Percentiles rank a stretch among this genome's conserved stretches.
These are phyloP conservation scores for Euphorbia corollata DNA, from an alignment of 441 rosid species.

Conservation along the genomic window DNA sequence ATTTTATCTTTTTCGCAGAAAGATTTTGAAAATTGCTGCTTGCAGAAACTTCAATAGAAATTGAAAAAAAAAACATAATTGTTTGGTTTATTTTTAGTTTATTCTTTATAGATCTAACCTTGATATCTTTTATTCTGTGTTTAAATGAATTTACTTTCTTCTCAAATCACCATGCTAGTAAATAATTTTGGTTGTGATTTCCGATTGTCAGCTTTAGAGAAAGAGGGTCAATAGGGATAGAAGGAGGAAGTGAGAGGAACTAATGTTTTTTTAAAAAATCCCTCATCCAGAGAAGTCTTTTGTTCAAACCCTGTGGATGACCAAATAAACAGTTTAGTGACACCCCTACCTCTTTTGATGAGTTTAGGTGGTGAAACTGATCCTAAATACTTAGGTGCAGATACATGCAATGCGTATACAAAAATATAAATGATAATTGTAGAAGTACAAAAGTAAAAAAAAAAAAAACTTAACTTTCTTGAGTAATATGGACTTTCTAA, in stretches of 20 bases:
- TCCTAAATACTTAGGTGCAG: too few species aligned
- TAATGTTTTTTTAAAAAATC: too few species aligned
- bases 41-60: neutral
- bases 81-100: neutral
- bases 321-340: too few species aligned
- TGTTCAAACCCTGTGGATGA: too few species aligned
- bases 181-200: neutral
- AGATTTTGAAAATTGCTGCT: neutral
- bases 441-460: neutral
- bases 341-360: too few species aligned
- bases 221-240: neutral
- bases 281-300: neutral
- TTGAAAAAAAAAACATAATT: neutral
- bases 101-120: neutral
- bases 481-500: too few species aligned
- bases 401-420: too few species aligned
- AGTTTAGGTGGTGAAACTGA: too few species aligned
- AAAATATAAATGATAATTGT: neutral
- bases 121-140: neutral
- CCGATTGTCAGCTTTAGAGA: neutral
- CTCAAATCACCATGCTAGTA: neutral
- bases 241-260: neutral
- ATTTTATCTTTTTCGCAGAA: neutral
- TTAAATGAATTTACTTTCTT: constrained; percentile 5
- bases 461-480: too few species aligned